Evolutionary conservation across 495 filamentous ascomycete genomes (phyloP).

Genomic region (Aspergillus funiculosus): DNA sequence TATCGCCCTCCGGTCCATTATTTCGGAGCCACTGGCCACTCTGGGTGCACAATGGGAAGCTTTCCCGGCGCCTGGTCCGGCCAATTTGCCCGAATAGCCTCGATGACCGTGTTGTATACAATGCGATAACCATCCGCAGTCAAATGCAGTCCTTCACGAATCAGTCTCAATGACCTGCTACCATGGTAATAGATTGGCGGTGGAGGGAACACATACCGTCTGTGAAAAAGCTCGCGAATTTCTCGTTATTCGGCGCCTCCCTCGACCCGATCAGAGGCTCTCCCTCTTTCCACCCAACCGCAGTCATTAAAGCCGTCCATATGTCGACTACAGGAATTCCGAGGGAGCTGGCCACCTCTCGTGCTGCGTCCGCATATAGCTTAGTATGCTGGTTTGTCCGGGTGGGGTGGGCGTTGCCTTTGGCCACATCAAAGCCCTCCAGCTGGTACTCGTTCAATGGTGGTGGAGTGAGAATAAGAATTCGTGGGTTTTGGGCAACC

Average conservation of each 20-base stretch:
- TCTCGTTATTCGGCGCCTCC: conserved; percentile 41
- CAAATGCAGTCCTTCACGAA: conserved; percentile 61
- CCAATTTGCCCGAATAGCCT: conserved; percentile 48
- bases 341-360: conserved; percentile 57
- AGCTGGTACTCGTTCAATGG: conserved; percentile 73
- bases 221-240: conserved; percentile 47
- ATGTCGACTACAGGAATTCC: conserved; percentile 66
- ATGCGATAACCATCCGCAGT: conserved; percentile 54
- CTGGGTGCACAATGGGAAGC: conserved; percentile 49
- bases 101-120: conserved; percentile 51
- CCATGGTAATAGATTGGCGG: neutral
- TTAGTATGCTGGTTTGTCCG: conserved; percentile 60
- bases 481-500: conserved; percentile 60
- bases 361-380: conserved; percentile 62
- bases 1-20: conserved; percentile 10
- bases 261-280: conserved; percentile 49
- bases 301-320: conserved; percentile 64
- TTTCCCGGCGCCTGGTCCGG: conserved; percentile 53
- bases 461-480: conserved; percentile 72
- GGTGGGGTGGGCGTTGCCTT: conserved; percentile 43
- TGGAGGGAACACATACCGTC: conserved; percentile 50
- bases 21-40: conserved; percentile 47
- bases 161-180: neutral
- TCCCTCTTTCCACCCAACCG: conserved; percentile 56
- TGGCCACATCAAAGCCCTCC: conserved; percentile 46